Evolutionary conservation across 2,329 filamentous ascomycete genomes (phyloP).

Genomic region (Fusarium globosum): DNA sequence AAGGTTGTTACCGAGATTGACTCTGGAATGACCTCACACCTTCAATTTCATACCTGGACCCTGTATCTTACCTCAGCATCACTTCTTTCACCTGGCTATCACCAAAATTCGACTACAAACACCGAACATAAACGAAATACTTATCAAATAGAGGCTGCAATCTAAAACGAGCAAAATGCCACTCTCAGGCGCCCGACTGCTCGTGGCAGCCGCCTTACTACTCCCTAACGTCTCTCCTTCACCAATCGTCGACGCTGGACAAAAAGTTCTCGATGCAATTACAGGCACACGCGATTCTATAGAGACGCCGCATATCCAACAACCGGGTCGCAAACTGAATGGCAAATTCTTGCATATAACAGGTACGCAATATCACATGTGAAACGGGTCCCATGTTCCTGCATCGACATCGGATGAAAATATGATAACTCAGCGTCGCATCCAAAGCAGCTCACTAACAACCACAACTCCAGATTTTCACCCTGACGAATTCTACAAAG

Average conservation of each 20-base stretch:
- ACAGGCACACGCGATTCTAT: conserved; percentile 21
- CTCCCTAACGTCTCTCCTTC: conserved; percentile 36
- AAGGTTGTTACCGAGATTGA: conserved; percentile 1
- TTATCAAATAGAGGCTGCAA: not conserved
- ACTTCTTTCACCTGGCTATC: not conserved
- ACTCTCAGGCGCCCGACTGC: conserved; percentile 45
- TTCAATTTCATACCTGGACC: not conserved
- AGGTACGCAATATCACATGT: conserved; percentile 63
- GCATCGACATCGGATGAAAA: conserved; percentile 21
- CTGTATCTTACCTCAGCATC: conserved; percentile 9
- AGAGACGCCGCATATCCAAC: conserved; percentile 27
- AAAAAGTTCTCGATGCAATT: conserved; percentile 32
- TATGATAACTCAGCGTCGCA: not conserved
- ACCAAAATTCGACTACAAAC: not conserved
- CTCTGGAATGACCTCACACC: conserved; percentile 38
- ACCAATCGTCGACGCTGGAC: conserved; percentile 37
- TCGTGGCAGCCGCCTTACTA: conserved; percentile 44
- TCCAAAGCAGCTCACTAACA: conserved; percentile 24
- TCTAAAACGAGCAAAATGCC: conserved; percentile 32
- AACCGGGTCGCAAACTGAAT: conserved; percentile 62
- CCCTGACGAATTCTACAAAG: conserved; percentile 87
- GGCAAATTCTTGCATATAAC: conserved; percentile 90
- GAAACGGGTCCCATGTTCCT: conserved; percentile 10
- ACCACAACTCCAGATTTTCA: conserved; percentile 78
- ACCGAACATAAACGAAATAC: not conserved